phyloP scores from a whole-genome alignment of 192 early-diverging fungal species.

The Coemansia sp. region DNA sequence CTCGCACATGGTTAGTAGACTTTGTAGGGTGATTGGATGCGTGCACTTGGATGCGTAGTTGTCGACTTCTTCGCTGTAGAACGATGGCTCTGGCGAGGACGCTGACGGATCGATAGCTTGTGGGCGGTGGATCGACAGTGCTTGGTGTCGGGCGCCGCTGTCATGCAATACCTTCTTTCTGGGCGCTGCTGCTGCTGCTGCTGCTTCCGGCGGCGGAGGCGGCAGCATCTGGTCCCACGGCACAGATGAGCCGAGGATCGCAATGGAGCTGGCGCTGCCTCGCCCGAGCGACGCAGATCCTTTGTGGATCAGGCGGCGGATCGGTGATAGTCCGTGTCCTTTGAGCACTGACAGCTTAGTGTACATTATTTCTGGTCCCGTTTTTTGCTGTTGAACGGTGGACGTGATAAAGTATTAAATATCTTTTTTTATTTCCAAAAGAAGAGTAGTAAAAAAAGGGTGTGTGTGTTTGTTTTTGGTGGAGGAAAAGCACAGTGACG shows the following conservation, averaged over 20 bases:
- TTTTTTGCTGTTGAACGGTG: too few species aligned
- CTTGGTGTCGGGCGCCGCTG: background rate
- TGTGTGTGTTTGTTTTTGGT: too few species aligned
- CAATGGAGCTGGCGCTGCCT: constrained; percentile 16
- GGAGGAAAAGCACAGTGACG: too few species aligned
- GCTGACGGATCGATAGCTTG: background rate
- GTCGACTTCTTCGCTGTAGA: constrained; percentile 31
- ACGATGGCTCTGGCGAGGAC: constrained; percentile 23
- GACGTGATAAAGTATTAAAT: too few species aligned
- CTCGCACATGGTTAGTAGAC: constrained; percentile 67
- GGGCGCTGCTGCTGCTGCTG: background rate
- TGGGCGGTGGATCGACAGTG: constrained; percentile 8
- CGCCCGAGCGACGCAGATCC: background rate
- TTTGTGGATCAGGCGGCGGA: background rate
- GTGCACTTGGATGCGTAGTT: constrained; percentile 59
- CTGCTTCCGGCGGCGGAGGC: background rate
- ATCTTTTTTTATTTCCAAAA: too few species aligned
- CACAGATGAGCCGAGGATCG: constrained; percentile 15
- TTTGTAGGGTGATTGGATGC: constrained; percentile 66
- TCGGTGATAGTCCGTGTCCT: background rate
- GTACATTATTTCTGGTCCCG: too few species aligned
- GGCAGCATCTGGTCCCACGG: constrained; percentile 4
- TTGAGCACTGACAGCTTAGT: background rate
- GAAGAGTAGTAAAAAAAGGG: too few species aligned
- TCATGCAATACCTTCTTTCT: background rate